These are phyloP conservation scores for Flueggea neowawraea DNA, from an alignment of 441 rosid species.

Conservation along the genomic window DNA sequence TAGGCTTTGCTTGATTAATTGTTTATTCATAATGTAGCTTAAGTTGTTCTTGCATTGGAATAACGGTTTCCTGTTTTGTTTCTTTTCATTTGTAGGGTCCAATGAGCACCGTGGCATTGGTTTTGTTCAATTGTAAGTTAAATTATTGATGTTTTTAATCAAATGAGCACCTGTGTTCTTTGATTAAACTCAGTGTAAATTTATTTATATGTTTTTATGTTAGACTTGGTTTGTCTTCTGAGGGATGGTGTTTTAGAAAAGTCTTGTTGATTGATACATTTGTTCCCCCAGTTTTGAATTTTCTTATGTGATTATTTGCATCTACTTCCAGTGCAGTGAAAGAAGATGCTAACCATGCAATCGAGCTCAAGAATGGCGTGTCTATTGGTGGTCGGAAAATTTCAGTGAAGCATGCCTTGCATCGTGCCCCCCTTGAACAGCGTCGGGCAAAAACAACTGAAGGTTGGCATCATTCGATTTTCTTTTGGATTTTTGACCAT, in stretches of 20 bases:
- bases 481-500: background rate
- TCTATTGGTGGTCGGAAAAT: conserved; percentile 83
- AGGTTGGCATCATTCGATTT: conserved; percentile 38
- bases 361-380: conserved; percentile 68
- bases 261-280: background rate
- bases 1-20: background rate
- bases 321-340: conserved; percentile 62
- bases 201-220: background rate
- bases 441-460: conserved; percentile 60
- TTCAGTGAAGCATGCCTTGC: conserved; percentile 78
- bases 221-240: background rate
- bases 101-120: conserved; percentile 83
- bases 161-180: too few relatives aligned
- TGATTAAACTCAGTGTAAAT: too few relatives aligned
- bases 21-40: background rate
- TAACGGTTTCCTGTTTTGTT: background rate
- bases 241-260: background rate
- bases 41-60: background rate
- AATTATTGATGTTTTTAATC: background rate
- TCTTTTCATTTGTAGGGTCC: conserved; percentile 50
- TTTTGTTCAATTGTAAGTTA: conserved; percentile 85
- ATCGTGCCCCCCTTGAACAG: conserved; percentile 70
- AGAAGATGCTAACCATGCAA: conserved; percentile 82
- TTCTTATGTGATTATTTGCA: background rate
- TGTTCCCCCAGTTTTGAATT: background rate